Conservation (phyloP, 148 eudicot species). For the Dianthus caryophyllus region DNA sequence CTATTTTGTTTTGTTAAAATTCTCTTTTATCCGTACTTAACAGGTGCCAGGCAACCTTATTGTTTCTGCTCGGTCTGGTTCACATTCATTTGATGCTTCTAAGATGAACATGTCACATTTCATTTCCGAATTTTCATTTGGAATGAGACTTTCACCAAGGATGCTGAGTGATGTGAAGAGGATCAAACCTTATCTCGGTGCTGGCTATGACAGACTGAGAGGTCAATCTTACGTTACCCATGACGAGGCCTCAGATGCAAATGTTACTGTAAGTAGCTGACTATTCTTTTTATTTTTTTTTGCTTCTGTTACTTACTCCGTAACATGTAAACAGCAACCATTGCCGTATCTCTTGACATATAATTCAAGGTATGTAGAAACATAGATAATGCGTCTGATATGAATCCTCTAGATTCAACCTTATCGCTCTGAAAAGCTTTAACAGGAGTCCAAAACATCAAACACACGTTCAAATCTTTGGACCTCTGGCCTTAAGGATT, state of each 20-base stretch:
- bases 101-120: conserved; percentile 90
- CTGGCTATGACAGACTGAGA: conserved; percentile 67
- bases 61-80: conserved; percentile 78
- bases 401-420: not conserved
- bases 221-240: conserved; percentile 51
- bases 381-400: not conserved
- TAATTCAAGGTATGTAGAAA: not conserved
- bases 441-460: too few relatives aligned
- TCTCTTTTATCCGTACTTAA: conserved; percentile 15
- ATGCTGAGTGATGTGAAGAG: conserved; percentile 60
- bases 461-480: not conserved
- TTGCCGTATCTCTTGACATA: not conserved
- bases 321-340: too few relatives aligned
- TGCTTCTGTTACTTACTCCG: too few relatives aligned
- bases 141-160: conserved; percentile 55
- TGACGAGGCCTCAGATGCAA: conserved; percentile 51
- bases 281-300: not conserved
- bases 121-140: conserved; percentile 70
- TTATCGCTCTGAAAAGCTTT: not conserved
- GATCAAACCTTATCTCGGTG: conserved; percentile 70
- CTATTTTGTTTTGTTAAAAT: not conserved
- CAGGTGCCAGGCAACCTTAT: conserved; percentile 97
- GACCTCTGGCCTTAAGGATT: not conserved
- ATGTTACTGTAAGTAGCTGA: conserved; percentile 74
- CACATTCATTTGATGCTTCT: conserved; percentile 97